A percentile compares a stretch with the other conserved stretches of the same genome.
Conservation (phyloP, 2,329 filamentous ascomycete genomes). For the Bipolaris victoriae region DNA sequence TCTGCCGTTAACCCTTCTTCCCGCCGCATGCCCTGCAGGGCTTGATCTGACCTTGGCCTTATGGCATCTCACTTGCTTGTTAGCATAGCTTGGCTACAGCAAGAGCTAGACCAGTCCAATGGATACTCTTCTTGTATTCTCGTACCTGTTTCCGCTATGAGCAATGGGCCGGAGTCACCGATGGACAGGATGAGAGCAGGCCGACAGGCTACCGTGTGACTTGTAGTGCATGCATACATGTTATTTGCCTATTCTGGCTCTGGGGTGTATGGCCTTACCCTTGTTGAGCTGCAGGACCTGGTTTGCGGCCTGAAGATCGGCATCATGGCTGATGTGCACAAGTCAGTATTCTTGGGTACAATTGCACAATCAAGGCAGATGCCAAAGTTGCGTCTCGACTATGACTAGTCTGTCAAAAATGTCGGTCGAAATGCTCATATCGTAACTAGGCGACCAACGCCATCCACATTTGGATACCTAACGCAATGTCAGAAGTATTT, state of each 20-base stretch:
- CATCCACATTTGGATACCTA: constrained; percentile 1
- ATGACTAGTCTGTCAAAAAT: not conserved
- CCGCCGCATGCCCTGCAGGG: constrained; percentile 24
- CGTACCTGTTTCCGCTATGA: constrained; percentile 7
- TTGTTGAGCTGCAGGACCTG: constrained; percentile 13
- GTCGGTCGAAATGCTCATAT: not conserved
- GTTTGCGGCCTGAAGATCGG: constrained; percentile 6
- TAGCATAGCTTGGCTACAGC: constrained; percentile 18
- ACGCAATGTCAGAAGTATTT: not conserved
- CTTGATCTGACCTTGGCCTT: constrained; percentile 9
- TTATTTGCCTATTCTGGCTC: constrained; percentile 11
- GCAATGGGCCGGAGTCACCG: constrained; percentile 8
- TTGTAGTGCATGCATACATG: constrained; percentile 15
- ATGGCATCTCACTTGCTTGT: constrained; percentile 13
- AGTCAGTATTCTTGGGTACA: not conserved
- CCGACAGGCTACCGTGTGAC: constrained; percentile 11
- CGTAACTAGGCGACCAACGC: constrained; percentile 1
- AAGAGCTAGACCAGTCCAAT: constrained; percentile 15
- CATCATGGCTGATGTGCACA: not conserved
- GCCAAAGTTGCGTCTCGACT: constrained; percentile 1
- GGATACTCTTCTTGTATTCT: constrained; percentile 7
- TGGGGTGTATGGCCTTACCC: constrained; percentile 6
- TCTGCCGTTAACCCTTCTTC: constrained; percentile 15
- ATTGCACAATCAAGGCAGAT: constrained; percentile 2
- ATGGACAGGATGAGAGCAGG: constrained; percentile 7